Evolutionary conservation across 2,329 filamentous ascomycete species (phyloP).

Genomic region (Exophiala bonariae): DNA sequence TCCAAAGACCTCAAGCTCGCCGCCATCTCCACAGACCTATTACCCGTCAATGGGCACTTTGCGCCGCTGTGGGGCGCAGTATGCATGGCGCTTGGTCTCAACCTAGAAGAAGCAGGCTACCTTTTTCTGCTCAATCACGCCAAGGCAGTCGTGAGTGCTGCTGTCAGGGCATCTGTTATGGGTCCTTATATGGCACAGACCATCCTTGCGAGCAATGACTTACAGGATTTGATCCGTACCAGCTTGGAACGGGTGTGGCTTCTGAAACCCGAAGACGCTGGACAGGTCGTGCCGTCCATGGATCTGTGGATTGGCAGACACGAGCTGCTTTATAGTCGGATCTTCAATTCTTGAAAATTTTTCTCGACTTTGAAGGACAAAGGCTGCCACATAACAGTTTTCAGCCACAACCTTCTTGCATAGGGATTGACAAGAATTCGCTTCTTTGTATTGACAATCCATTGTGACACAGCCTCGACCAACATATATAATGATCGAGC

Average conservation of each 20-base stretch:
- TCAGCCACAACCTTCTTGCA: too few relatives aligned
- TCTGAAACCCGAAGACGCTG: conserved; percentile 54
- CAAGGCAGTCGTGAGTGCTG: conserved; percentile 62
- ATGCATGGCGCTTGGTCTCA: conserved; percentile 53
- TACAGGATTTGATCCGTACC: conserved; percentile 53
- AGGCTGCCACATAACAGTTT: too few relatives aligned
- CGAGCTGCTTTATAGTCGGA: conserved; percentile 65
- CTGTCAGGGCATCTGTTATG: conserved; percentile 63
- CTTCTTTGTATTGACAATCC: too few relatives aligned
- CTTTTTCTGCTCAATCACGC: conserved; percentile 65
- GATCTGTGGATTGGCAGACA: conserved; percentile 67
- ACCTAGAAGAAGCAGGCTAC: conserved; percentile 56
- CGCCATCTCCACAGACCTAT: conserved; percentile 30
- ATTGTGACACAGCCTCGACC: too few relatives aligned
- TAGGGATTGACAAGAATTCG: too few relatives aligned
- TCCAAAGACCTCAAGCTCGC: conserved; percentile 38
- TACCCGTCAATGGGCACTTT: conserved; percentile 54
- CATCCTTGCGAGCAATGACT: conserved; percentile 53
- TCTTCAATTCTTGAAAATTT: conserved; percentile 61
- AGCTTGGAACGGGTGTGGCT: conserved; percentile 52
- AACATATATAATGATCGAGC: too few relatives aligned
- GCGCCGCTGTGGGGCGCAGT: conserved; percentile 62
- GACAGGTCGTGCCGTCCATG: conserved; percentile 60
- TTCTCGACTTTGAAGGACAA: too few relatives aligned
- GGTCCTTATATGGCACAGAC: conserved; percentile 65